phyloP scores from a whole-genome alignment of 805 yeast species.

The Torulaspora gathmanii region DNA sequence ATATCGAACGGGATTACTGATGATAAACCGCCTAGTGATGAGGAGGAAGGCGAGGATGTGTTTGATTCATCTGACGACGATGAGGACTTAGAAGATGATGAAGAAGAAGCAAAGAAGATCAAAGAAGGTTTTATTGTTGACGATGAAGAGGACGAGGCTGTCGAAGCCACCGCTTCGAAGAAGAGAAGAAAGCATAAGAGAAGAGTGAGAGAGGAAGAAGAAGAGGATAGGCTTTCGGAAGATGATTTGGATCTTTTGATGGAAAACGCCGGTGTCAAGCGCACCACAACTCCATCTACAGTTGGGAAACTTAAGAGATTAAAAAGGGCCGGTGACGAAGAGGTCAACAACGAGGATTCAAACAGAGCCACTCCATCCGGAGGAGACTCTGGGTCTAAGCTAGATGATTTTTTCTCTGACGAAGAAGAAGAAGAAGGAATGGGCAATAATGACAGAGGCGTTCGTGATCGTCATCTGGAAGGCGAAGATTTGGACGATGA shows the following conservation, averaged over 20 bases:
- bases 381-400: constrained; percentile 22
- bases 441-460: constrained; percentile 16
- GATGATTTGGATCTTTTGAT: constrained; percentile 89
- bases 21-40: constrained; percentile 37
- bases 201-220: constrained; percentile 44
- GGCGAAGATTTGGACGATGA: constrained; percentile 23
- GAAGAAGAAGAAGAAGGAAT: constrained; percentile 36
- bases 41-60: constrained; percentile 45
- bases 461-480: constrained; percentile 19
- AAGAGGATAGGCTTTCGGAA: constrained; percentile 74
- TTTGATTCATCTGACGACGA: constrained; percentile 86
- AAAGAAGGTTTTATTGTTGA: constrained; percentile 93
- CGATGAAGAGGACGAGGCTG: constrained; percentile 61
- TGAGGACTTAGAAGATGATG: constrained; percentile 80
- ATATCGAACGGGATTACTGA: constrained; percentile 41
- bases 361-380: constrained; percentile 14
- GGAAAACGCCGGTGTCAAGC: constrained; percentile 82
- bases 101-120: constrained; percentile 76
- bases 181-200: constrained; percentile 39
- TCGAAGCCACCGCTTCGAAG: constrained; percentile 26
- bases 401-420: constrained; percentile 42
- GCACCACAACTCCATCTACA: constrained; percentile 37
- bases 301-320: constrained; percentile 64
- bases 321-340: constrained; percentile 60
- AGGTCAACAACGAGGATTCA: constrained; percentile 19